phyloP scores from a whole-genome alignment of 2,329 filamentous ascomycete genomes.

The Cadophora sp. region DNA sequence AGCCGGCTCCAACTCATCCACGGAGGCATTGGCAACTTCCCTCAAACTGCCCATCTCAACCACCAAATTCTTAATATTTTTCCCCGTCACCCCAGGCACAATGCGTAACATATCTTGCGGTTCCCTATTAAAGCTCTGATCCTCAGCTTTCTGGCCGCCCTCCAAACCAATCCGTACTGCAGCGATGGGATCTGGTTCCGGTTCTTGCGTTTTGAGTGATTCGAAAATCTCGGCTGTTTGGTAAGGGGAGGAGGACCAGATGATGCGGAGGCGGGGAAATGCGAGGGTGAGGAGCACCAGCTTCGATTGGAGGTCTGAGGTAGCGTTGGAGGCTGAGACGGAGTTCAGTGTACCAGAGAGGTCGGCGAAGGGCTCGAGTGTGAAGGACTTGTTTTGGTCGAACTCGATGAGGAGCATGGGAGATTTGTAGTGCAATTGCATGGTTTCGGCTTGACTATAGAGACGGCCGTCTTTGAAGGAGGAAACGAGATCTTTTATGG shows the following conservation, averaged over 20 bases:
- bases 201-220: constrained; percentile 85
- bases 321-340: constrained; percentile 63
- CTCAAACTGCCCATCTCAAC: constrained; percentile 76
- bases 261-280: constrained; percentile 87
- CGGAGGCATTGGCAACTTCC: constrained; percentile 87
- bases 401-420: constrained; percentile 97
- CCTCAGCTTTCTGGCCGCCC: constrained; percentile 63
- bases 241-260: constrained; percentile 93
- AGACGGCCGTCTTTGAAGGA: constrained; percentile 92
- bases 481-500: constrained; percentile 85
- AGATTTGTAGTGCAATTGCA: constrained; percentile 90
- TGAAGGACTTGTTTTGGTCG: constrained; percentile 96
- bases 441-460: constrained; percentile 90
- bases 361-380: constrained; percentile 81
- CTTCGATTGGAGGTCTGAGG: constrained; percentile 87
- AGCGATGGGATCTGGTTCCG: constrained; percentile 87
- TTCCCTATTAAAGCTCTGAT: constrained; percentile 79
- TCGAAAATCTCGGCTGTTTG: constrained; percentile 98
- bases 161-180: constrained; percentile 86
- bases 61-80: constrained; percentile 76
- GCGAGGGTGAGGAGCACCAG: constrained; percentile 91
- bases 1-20: constrained; percentile 72
- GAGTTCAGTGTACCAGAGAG: constrained; percentile 66
- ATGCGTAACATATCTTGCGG: constrained; percentile 89
- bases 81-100: constrained; percentile 83